Conservation (phyloP, 1,139 yeast species). For the Suhomyces taliae region DNA sequence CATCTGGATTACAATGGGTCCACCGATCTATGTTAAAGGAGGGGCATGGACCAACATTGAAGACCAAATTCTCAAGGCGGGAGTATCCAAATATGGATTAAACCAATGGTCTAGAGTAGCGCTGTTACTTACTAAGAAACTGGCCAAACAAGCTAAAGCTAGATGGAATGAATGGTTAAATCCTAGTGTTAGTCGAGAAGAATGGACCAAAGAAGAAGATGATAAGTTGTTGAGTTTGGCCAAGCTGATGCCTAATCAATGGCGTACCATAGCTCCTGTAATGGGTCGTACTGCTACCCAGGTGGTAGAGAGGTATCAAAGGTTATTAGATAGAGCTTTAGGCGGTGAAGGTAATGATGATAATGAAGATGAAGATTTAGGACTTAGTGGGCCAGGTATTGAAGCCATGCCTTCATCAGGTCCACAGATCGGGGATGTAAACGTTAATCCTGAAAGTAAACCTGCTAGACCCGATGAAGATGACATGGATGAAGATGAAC, state of each 20-base stretch:
- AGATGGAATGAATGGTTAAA: constrained; percentile 90
- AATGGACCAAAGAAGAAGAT: constrained; percentile 81
- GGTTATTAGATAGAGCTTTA: constrained; percentile 60
- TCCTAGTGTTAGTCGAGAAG: constrained; percentile 63
- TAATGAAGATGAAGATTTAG: constrained; percentile 32
- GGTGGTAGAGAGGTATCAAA: constrained; percentile 86
- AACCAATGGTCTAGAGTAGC: constrained; percentile 96
- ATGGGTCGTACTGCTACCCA: constrained; percentile 86
- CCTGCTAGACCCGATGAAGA: constrained; percentile 82
- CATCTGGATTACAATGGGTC: constrained; percentile 11
- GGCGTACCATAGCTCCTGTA: constrained; percentile 84
- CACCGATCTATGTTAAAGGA: constrained; percentile 75
- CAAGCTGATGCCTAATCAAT: constrained; percentile 81
- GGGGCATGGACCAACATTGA: constrained; percentile 92
- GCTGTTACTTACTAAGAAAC: constrained; percentile 78
- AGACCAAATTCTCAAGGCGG: constrained; percentile 87
- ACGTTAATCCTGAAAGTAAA: constrained; percentile 73
- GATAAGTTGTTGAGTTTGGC: constrained; percentile 66
- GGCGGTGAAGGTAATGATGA: constrained; percentile 23
- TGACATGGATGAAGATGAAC: constrained; percentile 82
- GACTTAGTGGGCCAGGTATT: constrained; percentile 54
- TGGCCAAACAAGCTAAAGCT: constrained; percentile 90
- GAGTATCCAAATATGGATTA: constrained; percentile 88
- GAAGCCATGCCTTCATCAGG: constrained; percentile 53
- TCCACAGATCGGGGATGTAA: constrained; percentile 53